Evolutionary conservation across 2,329 filamentous ascomycete species (phyloP), one percentile per base, ranked within the genome.

Genomic region (Ophiocordyceps robertsii): DNA sequence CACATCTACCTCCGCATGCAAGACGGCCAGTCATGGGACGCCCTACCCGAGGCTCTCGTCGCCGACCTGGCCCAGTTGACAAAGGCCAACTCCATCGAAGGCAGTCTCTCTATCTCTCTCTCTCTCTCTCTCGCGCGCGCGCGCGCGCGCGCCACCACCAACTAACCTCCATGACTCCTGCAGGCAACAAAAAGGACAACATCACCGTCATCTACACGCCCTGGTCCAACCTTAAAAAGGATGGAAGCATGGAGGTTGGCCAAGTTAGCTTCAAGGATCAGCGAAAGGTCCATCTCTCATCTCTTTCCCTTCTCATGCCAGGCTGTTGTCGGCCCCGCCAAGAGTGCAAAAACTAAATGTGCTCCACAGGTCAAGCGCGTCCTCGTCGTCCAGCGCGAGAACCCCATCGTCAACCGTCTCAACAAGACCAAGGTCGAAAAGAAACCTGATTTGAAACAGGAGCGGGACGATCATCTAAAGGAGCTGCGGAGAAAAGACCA

Each of bases 71-170:
- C 85, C n/a, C 92, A 98, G 63, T 72, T 98, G 54, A 98, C 92
- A 44, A 98, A 98, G 66, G 92, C 92, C 48, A 98, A 98, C 66
- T 95, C 88, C 44, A 98, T 98, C 54, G 92, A 98, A 69, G 92
- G 85, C 82, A 27, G 35, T 4, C 4, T 29, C 21, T 21, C 3
- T 12, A 9, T 9, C n/a, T n/a, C n/a, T n/a, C 19, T 29, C 7
- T 16, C 29, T 13, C 16, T 12, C 11, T 8, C 11, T 12, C 14
- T 30, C 17, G 6, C 24, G 14, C 31, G n/a, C n/a, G n/a, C n/a
- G n/a, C n/a, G n/a, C n/a, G n/a, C 2, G 1, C 29, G 13, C 12
- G 38, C 46, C 12, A n/a, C 43, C 17, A 36, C n/a, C 7, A 14
- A 10, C 31, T 33, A 33, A 14, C 31, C 31, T 10, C 31, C 31